Evolutionary conservation across 208 protist genomes (phyloP).

Genomic region (Giardia muris): DNA sequence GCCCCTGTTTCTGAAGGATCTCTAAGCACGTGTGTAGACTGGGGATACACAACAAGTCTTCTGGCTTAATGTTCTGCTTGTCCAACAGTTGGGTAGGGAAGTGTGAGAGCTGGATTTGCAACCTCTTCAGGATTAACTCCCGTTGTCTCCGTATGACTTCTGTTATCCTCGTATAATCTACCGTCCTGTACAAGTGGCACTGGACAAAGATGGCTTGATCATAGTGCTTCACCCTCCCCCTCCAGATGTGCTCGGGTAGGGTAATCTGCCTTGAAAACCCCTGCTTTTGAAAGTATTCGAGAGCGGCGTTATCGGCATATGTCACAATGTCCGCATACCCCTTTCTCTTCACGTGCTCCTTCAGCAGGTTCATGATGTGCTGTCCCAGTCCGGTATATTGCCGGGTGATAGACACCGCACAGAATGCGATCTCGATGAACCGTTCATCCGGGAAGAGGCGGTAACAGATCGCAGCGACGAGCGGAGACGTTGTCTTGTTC

Average conservation of each 20-base stretch:
- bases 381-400: not conserved
- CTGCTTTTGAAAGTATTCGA: conserved; percentile 25
- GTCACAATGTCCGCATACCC: conserved; percentile 23
- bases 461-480: conserved; percentile 22
- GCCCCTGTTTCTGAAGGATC: not conserved
- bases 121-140: not conserved
- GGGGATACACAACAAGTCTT: not conserved
- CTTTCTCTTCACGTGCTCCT: not conserved
- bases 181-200: not conserved
- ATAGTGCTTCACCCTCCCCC: conserved; percentile 24
- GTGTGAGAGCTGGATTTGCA: not conserved
- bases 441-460: not conserved
- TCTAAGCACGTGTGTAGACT: not conserved
- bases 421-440: conserved; percentile 18
- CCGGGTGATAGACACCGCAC: not conserved
- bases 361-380: conserved; percentile 23
- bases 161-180: conserved; percentile 3
- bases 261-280: conserved; percentile 16
- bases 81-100: not conserved
- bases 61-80: not conserved
- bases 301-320: conserved; percentile 27
- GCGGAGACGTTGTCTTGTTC: not conserved
- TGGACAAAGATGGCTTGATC: conserved; percentile 5
- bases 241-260: conserved; percentile 1
- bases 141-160: not conserved